Base-by-base conservation (phyloP, 169 alveolate genomes). In the Plasmodium fragile region DNA sequence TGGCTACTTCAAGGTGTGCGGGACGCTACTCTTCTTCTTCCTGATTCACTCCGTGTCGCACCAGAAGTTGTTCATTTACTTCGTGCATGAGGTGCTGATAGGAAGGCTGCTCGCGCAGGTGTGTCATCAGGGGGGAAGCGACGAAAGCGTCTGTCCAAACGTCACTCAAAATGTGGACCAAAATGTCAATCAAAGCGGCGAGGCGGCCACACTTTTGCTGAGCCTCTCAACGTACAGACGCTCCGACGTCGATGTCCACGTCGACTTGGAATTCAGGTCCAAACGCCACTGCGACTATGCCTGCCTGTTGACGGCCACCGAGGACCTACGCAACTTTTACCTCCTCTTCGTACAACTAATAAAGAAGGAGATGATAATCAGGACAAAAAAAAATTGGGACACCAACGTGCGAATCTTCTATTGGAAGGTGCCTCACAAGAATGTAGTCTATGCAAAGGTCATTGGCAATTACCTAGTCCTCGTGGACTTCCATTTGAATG, bases 381-480 rank as follows among this genome's bases (percentile, higher is more conserved):
- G 43, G 39, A 7, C 25, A 18, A 39, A 32, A 2, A 82, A 65
- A n/a, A 82, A 82, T 4, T 65, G 41, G 28, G 22, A 36, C n/a
- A 65, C 34, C 55, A 41, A 85, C 32, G 36, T 53, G 30, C 32
- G 32, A 30, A 10, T 85, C 22, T 75, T 73, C 65, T 85, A 28
- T 32, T 75, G 16, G 59, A 18, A 28, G 18, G 28, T 85, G 41
- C 53, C 18, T 25, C 49, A 49, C 18, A 75, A 13, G 16, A 28
- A 75, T 52, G 39, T 85, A 28, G 81, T 85, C 1, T 85, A 73
- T 69, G 77, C 71, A 16, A 85, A 85, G 30, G 77, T 73, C 39
- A 85, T 85, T 73, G 93, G 93, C 4, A 85, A 30, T 36, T 85
- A 85, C 25, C 30, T 85, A 53, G 53, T 85, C 28, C 28, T 85